Evolutionary conservation across 2,329 filamentous ascomycete species (phyloP).

Genomic region (Claviceps cyperi): DNA sequence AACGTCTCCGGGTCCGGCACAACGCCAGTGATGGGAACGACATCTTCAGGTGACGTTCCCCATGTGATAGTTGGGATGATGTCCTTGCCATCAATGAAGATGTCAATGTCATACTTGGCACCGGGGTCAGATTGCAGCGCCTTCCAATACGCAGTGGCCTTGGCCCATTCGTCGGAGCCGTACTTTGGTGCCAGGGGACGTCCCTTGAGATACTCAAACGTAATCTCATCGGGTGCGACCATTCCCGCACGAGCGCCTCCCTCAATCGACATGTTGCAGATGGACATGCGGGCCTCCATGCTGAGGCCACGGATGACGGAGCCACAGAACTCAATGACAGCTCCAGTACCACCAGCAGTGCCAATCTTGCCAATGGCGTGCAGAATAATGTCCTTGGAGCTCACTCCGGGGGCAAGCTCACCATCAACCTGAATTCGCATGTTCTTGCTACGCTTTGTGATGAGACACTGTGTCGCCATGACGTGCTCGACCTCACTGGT

Average conservation of each 20-base stretch:
- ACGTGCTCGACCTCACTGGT: constrained; percentile 98
- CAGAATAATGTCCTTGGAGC: constrained; percentile 89
- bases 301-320: constrained; percentile 79
- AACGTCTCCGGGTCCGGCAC: constrained; percentile 88
- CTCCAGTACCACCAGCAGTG: constrained; percentile 85
- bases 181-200: constrained; percentile 75
- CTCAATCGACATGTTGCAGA: constrained; percentile 99
- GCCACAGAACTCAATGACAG: constrained; percentile 94
- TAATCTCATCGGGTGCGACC: constrained; percentile 88
- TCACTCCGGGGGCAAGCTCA: constrained; percentile 76
- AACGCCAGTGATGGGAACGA: constrained; percentile 82
- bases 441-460: constrained; percentile 93
- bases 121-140: constrained; percentile 72
- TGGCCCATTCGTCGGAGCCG: constrained; percentile 79
- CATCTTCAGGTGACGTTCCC: constrained; percentile 94
- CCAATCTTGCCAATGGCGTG: constrained; percentile 88
- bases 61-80: constrained; percentile 89
- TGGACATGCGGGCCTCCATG: constrained; percentile 97
- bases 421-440: constrained; percentile 96
- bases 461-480: constrained; percentile 85
- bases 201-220: constrained; percentile 90
- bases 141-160: constrained; percentile 77
- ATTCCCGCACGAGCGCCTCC: constrained; percentile 89
- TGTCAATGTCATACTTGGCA: constrained; percentile 78
- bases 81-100: constrained; percentile 84